A percentile compares a stretch with the other conserved stretches of the same genome.
Evolutionary conservation across 345 rosid species (phyloP).

Genomic region (Hibiscus syriacus): DNA sequence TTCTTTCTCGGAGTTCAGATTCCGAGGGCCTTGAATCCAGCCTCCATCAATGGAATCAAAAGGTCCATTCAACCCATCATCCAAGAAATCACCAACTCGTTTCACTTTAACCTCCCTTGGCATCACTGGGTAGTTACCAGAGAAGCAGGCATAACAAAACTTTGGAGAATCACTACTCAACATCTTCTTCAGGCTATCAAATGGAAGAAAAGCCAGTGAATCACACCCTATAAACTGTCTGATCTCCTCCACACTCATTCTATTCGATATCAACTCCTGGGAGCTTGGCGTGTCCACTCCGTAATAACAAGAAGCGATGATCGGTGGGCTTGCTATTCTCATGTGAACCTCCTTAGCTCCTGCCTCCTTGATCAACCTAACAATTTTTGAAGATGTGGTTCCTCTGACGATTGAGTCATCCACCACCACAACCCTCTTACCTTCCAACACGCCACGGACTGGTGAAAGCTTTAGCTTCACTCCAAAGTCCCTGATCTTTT

Average conservation of each 20-base stretch:
- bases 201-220: conserved; percentile 71
- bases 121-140: conserved; percentile 78
- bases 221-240: conserved; percentile 67
- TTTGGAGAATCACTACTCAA: conserved; percentile 42
- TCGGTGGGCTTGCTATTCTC: conserved; percentile 97
- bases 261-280: conserved; percentile 81
- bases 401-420: conserved; percentile 96
- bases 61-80: conserved; percentile 76
- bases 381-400: conserved; percentile 85
- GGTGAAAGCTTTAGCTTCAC: conserved; percentile 95
- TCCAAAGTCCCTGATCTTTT: conserved; percentile 91
- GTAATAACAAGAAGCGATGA: conserved; percentile 72
- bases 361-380: conserved; percentile 68
- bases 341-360: conserved; percentile 96
- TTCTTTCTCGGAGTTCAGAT: conserved; percentile 11
- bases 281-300: conserved; percentile 97
- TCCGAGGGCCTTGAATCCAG: conserved; percentile 52
- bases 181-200: conserved; percentile 54
- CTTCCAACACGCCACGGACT: conserved; percentile 71
- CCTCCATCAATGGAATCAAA: conserved; percentile 64
- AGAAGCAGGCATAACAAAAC: conserved; percentile 92
- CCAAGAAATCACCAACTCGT: conserved; percentile 75
- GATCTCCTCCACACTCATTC: conserved; percentile 77
- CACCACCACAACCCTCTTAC: conserved; percentile 88
- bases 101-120: conserved; percentile 72